phyloP scores from a whole-genome alignment of 139 green algal genomes.

The Picochlorum sp. region DNA sequence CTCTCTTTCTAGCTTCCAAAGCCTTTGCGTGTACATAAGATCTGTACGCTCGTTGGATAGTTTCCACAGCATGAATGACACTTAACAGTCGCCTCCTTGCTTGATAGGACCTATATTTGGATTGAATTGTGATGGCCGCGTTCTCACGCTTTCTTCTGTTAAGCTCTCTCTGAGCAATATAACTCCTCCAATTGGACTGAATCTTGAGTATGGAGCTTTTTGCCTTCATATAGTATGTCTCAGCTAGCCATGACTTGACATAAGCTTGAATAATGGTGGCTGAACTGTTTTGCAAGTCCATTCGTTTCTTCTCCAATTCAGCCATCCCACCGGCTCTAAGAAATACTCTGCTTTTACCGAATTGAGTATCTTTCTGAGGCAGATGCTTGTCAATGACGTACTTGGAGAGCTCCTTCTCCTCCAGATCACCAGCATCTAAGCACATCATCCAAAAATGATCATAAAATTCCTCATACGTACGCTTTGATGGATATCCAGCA shows the following conservation, averaged over 20 bases:
- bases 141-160: conserved; percentile 24
- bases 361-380: conserved; percentile 53
- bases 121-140: conserved; percentile 53
- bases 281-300: conserved; percentile 68
- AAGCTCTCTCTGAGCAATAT: conserved; percentile 37
- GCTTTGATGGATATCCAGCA: conserved; percentile 89
- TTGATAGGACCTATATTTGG: conserved; percentile 10
- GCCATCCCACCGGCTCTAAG: conserved; percentile 85
- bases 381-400: conserved; percentile 15
- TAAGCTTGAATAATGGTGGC: conserved; percentile 69
- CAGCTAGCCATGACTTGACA: conserved; percentile 49
- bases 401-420: conserved; percentile 33
- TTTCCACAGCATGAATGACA: conserved; percentile 18
- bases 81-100: conserved; percentile 7
- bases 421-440: conserved; percentile 42
- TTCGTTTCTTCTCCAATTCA: conserved; percentile 82
- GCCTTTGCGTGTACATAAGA: not conserved
- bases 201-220: conserved; percentile 27
- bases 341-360: conserved; percentile 67
- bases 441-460: conserved; percentile 88
- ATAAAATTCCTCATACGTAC: conserved; percentile 81
- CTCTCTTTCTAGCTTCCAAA: conserved; percentile 2
- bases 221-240: conserved; percentile 23
- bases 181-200: conserved; percentile 44
- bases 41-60: conserved; percentile 31